Conservation (phyloP, 805 yeast species). For the Yarrowia bubula region DNA sequence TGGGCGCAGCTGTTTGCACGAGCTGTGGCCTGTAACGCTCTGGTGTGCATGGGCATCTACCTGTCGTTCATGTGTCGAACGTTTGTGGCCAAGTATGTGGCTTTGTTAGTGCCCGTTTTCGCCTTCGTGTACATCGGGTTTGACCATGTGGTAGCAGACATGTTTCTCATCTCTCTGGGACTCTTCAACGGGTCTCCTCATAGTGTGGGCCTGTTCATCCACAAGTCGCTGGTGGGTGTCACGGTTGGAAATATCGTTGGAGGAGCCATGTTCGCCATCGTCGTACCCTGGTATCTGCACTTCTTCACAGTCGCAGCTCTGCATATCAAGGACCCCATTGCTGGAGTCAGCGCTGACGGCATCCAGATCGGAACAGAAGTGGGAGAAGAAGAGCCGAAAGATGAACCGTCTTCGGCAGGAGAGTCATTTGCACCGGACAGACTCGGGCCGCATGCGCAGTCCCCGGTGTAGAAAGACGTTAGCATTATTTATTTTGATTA, state of each 20-base stretch:
- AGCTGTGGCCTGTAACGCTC: slow-evolving; percentile 2
- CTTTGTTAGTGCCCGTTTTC: not conserved
- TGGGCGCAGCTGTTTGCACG: slow-evolving; percentile 16
- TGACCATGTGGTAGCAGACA: slow-evolving; percentile 23
- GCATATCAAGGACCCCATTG: not conserved
- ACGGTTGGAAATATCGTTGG: not conserved
- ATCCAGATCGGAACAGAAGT: slow-evolving; percentile 14
- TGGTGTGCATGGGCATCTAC: slow-evolving; percentile 18
- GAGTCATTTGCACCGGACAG: not conserved
- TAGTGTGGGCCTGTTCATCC: slow-evolving; percentile 7
- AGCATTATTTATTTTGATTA: no score
- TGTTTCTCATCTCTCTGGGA: slow-evolving; percentile 1
- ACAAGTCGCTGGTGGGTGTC: slow-evolving; percentile 29
- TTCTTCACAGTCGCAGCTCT: not conserved
- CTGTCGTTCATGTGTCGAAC: slow-evolving; percentile 19
- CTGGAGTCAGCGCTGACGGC: not conserved
- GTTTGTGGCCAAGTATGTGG: slow-evolving; percentile 3
- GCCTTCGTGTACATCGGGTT: slow-evolving; percentile 3
- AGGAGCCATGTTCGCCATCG: not conserved
- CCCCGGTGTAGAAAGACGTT: not conserved
- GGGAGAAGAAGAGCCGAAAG: slow-evolving; percentile 9
- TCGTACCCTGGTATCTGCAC: not conserved
- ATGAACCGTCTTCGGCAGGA: slow-evolving; percentile 5
- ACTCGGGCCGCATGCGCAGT: not conserved
- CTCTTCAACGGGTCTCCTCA: slow-evolving; percentile 17